Evolutionary conservation across 352 stramenopile species (phyloP).

Genomic region (Pythium utonaiense): DNA sequence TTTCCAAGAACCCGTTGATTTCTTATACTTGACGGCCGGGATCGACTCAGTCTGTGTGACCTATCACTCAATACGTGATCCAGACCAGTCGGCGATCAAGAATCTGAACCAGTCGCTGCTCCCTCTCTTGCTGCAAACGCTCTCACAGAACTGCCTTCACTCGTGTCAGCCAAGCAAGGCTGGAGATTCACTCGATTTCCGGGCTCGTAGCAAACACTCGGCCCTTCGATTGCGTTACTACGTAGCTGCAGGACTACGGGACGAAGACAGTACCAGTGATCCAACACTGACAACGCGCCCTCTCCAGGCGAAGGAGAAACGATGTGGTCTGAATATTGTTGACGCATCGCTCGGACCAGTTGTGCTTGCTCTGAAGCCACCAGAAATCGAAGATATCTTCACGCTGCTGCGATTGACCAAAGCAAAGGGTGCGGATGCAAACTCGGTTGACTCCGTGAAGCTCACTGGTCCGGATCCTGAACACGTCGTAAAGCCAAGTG

Average conservation of each 20-base stretch:
- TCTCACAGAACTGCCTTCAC: constrained; percentile 12
- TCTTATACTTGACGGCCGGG: constrained; percentile 6
- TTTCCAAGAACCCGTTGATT: constrained; percentile 4
- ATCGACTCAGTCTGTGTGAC: constrained; percentile 4
- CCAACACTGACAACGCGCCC: not conserved
- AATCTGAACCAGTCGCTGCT: constrained; percentile 22
- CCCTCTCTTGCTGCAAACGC: constrained; percentile 7
- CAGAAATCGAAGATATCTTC: constrained; percentile 2
- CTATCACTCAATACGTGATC: constrained; percentile 16
- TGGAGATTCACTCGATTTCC: constrained; percentile 20
- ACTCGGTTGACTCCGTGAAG: not conserved
- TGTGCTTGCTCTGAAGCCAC: not conserved
- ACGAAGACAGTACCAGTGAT: not conserved
- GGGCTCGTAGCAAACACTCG: constrained; percentile 55
- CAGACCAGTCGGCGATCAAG: constrained; percentile 12
- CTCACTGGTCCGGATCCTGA: not conserved
- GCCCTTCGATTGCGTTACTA: constrained; percentile 48
- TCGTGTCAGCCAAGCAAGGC: constrained; percentile 2
- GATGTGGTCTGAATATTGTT: not conserved
- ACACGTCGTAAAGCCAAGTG: not conserved
- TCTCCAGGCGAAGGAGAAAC: not conserved
- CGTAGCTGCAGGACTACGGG: not conserved
- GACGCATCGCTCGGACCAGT: constrained; percentile 11
- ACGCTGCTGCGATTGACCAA: constrained; percentile 5
- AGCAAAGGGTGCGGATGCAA: not conserved